Conservation (phyloP, 164 flowering plant species). For the Dillenia turbinata region DNA sequence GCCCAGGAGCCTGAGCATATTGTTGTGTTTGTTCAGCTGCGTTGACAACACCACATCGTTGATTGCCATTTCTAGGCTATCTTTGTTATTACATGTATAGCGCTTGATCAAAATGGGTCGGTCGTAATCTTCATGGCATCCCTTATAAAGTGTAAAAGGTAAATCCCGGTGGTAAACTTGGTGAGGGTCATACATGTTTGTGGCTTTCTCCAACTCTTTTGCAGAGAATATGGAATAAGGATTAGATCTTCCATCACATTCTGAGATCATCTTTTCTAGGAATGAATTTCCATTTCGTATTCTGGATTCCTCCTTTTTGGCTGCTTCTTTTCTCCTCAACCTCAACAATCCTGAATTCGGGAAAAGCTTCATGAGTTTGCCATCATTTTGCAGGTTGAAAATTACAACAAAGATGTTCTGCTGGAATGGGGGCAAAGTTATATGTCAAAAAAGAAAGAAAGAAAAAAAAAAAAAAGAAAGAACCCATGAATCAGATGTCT, state of each 20-base stretch:
- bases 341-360: background rate
- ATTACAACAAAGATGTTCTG: no score
- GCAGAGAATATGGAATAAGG: conserved; percentile 10
- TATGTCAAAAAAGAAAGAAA: no score
- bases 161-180: background rate
- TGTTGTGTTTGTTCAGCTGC: conserved; percentile 14
- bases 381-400: no score
- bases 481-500: no score
- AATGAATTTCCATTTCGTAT: conserved; percentile 4
- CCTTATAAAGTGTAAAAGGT: conserved; percentile 1
- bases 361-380: no score
- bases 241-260: conserved; percentile 10
- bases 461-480: no score
- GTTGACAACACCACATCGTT: conserved; percentile 11
- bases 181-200: background rate
- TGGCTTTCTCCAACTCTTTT: conserved; percentile 14
- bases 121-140: background rate
- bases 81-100: background rate
- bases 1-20: conserved; percentile 17
- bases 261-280: conserved; percentile 5
- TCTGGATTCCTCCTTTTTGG: background rate
- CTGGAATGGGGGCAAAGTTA: no score
- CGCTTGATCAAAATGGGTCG: conserved; percentile 6
- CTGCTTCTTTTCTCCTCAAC: background rate
- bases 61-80: background rate